A percentile compares a stretch with the other conserved stretches of the same genome.
Conservation (phyloP, 1,139 yeast species). For the Candida smagusa region DNA sequence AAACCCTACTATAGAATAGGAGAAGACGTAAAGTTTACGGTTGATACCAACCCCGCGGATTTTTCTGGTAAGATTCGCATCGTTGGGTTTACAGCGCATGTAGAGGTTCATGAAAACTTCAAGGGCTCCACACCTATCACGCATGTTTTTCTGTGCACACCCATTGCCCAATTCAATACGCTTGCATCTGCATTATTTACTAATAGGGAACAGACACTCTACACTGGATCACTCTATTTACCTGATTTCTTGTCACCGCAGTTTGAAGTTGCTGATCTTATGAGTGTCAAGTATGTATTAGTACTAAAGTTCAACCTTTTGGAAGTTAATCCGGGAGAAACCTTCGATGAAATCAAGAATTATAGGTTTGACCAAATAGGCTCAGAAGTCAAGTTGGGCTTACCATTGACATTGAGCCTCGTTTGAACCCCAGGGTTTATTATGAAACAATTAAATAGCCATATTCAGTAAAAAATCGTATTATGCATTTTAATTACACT, state of each 20-base stretch:
- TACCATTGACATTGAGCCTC: slow-evolving; percentile 12
- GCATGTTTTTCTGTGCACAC: slow-evolving; percentile 38
- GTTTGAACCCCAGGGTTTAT: too few species aligned
- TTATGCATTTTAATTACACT: too few species aligned
- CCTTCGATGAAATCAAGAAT: slow-evolving; percentile 12
- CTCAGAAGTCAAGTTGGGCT: slow-evolving; percentile 31
- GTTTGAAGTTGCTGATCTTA: slow-evolving; percentile 34
- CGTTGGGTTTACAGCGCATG: slow-evolving; percentile 32
- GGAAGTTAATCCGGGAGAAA: slow-evolving; percentile 17
- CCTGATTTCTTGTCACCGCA: slow-evolving; percentile 34
- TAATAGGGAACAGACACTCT: slow-evolving; percentile 1
- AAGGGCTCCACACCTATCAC: slow-evolving; percentile 20
- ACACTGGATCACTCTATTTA: slow-evolving; percentile 28
- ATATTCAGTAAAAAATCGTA: too few species aligned
- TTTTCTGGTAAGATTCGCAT: slow-evolving; percentile 20
- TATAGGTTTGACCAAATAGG: slow-evolving; percentile 30
- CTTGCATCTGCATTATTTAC: slow-evolving; percentile 27
- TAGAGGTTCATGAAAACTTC: slow-evolving; percentile 42
- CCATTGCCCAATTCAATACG: slow-evolving; percentile 33
- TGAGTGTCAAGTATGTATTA: slow-evolving; percentile 37
- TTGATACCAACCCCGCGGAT: slow-evolving; percentile 19
- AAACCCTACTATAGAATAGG: slow-evolving; percentile 49
- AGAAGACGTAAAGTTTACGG: slow-evolving; percentile 42
- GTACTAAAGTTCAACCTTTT: slow-evolving; percentile 38
- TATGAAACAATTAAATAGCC: too few species aligned